Base-by-base conservation (phyloP, 202 grass and related monocot species). In the Thinopyrum obtusiflorum region DNA sequence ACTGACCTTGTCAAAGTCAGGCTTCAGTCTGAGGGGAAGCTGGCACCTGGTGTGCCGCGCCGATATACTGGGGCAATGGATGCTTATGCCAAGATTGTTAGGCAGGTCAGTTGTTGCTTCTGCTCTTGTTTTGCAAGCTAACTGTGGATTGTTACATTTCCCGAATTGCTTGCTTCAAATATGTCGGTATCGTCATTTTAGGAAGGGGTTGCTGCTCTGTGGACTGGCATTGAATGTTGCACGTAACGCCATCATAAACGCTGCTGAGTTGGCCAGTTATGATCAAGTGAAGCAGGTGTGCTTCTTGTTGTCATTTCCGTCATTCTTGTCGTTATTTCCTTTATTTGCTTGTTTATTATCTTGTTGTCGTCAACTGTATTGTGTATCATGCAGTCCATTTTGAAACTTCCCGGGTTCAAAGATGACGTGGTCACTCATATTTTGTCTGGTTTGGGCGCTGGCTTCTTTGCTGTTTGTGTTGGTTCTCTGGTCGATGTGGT, bases 401-500 rank as follows among this genome's bases (percentile, higher is more conserved):
- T 99, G 85, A 91, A 94, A 82, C 88, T 99, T 79, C 93, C 93
- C 71, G 97, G 97, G 11, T 96, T 99, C 81, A 94, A 92, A 82
- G 93, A 99, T 89, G 88, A 99, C 80, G 83, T 96, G 27, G 40
- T 99, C 6, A 99, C 92, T 62, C 97, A 96, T 85, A 88, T 99
- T 39, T 84, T 99, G 20, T 73, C 97, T 90, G 92, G 97, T 87
- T 66, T 99, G 49, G 97, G 92, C 40, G 93, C 93, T 79, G 93
- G 92, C 25, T 94, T 99, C 85, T 94, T 99, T 68, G 97, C 97
- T 83, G 97, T 99, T 11, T 99, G 97, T 84, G 76, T 96, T 76
- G 97, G 93, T 87, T 96, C 97, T 88, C 97, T 92, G 13, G 90
- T 99, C 42, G 97, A 96, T 77, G 93, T 96, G 87, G 97, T 99